Conservation (phyloP, 805 yeast genomes). For the Komagataella ulmi region DNA sequence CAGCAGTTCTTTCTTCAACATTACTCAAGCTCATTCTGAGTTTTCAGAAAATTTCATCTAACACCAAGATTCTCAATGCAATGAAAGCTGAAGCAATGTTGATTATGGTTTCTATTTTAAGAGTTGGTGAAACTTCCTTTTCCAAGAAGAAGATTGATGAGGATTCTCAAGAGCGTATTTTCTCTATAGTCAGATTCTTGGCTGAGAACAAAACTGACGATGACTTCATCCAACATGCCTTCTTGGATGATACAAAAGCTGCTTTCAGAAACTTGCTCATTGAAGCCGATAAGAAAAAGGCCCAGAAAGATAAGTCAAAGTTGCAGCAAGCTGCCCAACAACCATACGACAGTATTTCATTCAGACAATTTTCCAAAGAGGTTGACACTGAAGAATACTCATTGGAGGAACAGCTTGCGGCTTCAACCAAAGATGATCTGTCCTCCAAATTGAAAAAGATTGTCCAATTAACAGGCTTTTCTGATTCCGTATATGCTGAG, state of each 20-base stretch:
- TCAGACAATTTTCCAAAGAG: constrained; percentile 61
- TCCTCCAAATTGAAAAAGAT: constrained; percentile 78
- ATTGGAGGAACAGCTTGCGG: constrained; percentile 30
- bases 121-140: constrained; percentile 68
- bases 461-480: constrained; percentile 92
- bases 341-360: constrained; percentile 64
- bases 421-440: constrained; percentile 38
- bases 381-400: constrained; percentile 45
- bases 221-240: constrained; percentile 42
- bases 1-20: constrained; percentile 78
- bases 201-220: constrained; percentile 48
- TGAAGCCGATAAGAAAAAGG: constrained; percentile 43
- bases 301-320: constrained; percentile 40
- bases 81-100: constrained; percentile 90
- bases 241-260: constrained; percentile 74
- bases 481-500: constrained; percentile 97
- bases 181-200: constrained; percentile 74
- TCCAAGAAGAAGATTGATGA: constrained; percentile 79
- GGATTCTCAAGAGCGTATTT: constrained; percentile 90
- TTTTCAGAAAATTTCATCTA: constrained; percentile 41
- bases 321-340: constrained; percentile 54
- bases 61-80: constrained; percentile 52
- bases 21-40: constrained; percentile 80
- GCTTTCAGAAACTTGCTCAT: constrained; percentile 69
- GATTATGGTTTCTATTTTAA: constrained; percentile 79